Base-by-base conservation (phyloP, 179 eudicot genomes). In the Heliamphora pulchella region DNA sequence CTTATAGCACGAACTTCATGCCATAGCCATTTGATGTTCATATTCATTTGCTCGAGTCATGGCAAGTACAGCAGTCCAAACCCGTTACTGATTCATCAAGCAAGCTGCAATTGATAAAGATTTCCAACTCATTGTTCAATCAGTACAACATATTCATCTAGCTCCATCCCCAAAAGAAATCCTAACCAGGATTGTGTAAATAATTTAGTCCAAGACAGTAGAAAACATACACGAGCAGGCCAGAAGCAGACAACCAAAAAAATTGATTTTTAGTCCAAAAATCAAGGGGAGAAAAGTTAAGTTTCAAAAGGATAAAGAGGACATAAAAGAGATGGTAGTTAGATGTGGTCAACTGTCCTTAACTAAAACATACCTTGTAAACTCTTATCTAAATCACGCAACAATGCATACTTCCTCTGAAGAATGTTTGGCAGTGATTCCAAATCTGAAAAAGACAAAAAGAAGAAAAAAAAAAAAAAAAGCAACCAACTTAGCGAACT, bases 381-480 rank as follows among this genome's bases (percentile, higher is more conserved):
- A 68, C 94, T 91, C 85, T 86, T 87, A 83, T 90, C 94, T 62
- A 91, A 76, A 83, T 91, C 93, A 54, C 87, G 91, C 79, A 91
- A 82, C 81, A 91, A 79, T n/a, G 91, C 88, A 64, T 91, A 91
- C 78, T 91, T 90, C 89, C 83, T 87, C 74, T 87, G 93, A 82
- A 90, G 82, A 17, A 85, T 91, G 83, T 85, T 86, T 71, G 94
- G 93, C 79, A 91, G 91, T 80, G 88, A 86, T 83, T 91, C 94
- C 73, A 91, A 78, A 86, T 87, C 94, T 90, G 87, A 69, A 78
- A 53, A 58, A 53, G 64, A 78, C n/a, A 11, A 58, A 78, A 61
- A 55, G 48, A 66, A 76, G 44, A 22, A 11, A 58, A 78, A 61
- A 55, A 54, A 66, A 76, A 48, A 3, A 14, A 51, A n/a, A 17